A percentile compares a stretch with the other conserved stretches of the same genome.
Conservation (phyloP, 768 basidiomycete species). For the Boletellus emodensis region DNA sequence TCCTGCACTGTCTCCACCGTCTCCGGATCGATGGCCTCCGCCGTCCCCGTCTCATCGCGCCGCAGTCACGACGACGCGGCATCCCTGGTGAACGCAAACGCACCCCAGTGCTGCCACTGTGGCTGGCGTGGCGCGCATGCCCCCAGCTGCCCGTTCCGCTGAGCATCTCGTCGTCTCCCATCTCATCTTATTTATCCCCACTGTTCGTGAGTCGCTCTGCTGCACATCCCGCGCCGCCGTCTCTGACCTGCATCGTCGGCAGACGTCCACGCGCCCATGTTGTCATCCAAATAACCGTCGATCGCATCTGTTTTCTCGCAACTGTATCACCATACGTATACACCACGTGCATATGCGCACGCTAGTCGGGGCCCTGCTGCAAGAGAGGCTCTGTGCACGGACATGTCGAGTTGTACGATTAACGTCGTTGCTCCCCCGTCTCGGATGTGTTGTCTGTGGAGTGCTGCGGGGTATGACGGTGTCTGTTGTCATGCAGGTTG, state of each 20-base stretch:
- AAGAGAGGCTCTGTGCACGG: constrained; percentile 6
- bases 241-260: neutral
- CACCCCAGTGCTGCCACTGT: constrained; percentile 79
- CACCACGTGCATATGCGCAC: constrained; percentile 34
- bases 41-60: constrained; percentile 8
- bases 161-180: constrained; percentile 19
- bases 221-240: neutral
- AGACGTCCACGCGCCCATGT: constrained; percentile 23
- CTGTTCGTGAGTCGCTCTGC: constrained; percentile 11
- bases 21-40: constrained; percentile 10
- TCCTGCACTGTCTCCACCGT: constrained; percentile 6
- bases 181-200: constrained; percentile 27
- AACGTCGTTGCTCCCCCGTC: neutral
- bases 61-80: constrained; percentile 24
- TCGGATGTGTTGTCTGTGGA: constrained; percentile 2
- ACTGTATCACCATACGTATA: constrained; percentile 35
- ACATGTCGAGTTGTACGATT: constrained; percentile 27
- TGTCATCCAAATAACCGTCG: constrained; percentile 22
- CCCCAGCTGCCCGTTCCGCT: constrained; percentile 65
- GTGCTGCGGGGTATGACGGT: neutral
- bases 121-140: constrained; percentile 61
- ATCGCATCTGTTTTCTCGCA: constrained; percentile 26
- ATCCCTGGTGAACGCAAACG: constrained; percentile 46
- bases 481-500: constrained; percentile 22
- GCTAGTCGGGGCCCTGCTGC: constrained; percentile 13